Conservation (phyloP, 352 stramenopile genomes). For the Globisporangium rhizosaccharum region DNA sequence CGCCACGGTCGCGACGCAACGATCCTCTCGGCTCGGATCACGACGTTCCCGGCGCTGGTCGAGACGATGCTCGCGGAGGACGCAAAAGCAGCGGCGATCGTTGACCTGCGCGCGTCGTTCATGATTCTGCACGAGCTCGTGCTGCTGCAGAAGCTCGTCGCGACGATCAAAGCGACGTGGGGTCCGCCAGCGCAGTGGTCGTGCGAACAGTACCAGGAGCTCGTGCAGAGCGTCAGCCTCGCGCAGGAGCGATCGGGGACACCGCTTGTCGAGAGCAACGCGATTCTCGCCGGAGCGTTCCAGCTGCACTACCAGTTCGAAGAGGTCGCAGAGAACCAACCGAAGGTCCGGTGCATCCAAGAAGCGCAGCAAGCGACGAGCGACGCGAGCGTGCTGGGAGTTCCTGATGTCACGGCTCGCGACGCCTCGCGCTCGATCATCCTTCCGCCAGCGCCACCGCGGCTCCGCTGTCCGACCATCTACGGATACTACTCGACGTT, state of each 20-base stretch:
- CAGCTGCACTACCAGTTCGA: conserved; percentile 61
- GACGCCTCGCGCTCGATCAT: conserved; percentile 6
- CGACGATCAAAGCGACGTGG: conserved; percentile 37
- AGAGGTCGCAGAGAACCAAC: conserved; percentile 58
- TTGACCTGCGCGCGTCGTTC: conserved; percentile 47
- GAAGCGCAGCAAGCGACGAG: conserved; percentile 8
- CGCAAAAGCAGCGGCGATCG: conserved; percentile 5
- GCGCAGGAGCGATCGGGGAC: conserved; percentile 39
- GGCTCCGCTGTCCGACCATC: conserved; percentile 56
- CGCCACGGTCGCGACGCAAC: conserved; percentile 23
- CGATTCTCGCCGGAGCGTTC: conserved; percentile 46
- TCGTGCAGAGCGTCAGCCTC: conserved; percentile 53
- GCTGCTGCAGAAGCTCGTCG: conserved; percentile 52
- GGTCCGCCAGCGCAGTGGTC: conserved; percentile 44
- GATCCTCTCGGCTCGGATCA: conserved; percentile 18
- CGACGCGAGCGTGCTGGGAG: neutral
- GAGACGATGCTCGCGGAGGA: conserved; percentile 12
- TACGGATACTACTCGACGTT: conserved; percentile 76
- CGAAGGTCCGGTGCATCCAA: conserved; percentile 16
- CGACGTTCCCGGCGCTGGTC: conserved; percentile 1
- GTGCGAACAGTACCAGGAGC: conserved; percentile 47
- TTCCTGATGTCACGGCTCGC: neutral
- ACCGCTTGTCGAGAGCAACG: conserved; percentile 23
- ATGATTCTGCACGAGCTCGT: conserved; percentile 67
- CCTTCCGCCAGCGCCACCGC: conserved; percentile 18